Percentiles rank a stretch among this genome's conserved stretches.
These are phyloP conservation scores for Gypsophila paniculata DNA, from an alignment of 179 eudicot genomes.

Conservation along the genomic window DNA sequence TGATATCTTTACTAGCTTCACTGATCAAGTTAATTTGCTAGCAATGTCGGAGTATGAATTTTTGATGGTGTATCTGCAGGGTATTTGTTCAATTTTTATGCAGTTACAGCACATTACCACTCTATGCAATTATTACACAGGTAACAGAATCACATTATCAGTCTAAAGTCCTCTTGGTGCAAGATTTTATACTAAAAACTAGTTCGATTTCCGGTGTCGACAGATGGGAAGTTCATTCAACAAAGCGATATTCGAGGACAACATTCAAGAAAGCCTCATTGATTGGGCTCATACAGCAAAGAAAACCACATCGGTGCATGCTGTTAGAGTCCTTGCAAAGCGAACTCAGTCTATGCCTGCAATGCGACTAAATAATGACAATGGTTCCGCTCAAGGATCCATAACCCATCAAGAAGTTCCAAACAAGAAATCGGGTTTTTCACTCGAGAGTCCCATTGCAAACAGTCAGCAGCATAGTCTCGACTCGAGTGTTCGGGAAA, in stretches of 20 bases:
- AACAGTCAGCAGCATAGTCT: neutral
- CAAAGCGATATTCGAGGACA: conserved; percentile 32
- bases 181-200: neutral
- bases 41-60: neutral
- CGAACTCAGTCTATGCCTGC: conserved; percentile 28
- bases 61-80: conserved; percentile 21
- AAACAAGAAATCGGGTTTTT: neutral
- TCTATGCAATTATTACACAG: conserved; percentile 37
- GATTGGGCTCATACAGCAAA: conserved; percentile 33
- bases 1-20: neutral
- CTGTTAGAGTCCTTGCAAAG: conserved; percentile 18
- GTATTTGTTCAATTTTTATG: conserved; percentile 35
- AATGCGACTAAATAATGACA: conserved; percentile 9
- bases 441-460: conserved; percentile 1
- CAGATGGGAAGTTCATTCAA: conserved; percentile 37
- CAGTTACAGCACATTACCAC: conserved; percentile 38
- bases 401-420: neutral
- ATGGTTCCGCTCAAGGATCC: neutral
- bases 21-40: neutral
- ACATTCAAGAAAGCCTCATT: conserved; percentile 29
- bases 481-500: neutral
- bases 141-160: conserved; percentile 14
- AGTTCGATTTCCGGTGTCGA: neutral
- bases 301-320: neutral
- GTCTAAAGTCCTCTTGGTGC: neutral